Base-by-base conservation (phyloP, 148 eudicot genomes). In the Euryodendron excelsum region DNA sequence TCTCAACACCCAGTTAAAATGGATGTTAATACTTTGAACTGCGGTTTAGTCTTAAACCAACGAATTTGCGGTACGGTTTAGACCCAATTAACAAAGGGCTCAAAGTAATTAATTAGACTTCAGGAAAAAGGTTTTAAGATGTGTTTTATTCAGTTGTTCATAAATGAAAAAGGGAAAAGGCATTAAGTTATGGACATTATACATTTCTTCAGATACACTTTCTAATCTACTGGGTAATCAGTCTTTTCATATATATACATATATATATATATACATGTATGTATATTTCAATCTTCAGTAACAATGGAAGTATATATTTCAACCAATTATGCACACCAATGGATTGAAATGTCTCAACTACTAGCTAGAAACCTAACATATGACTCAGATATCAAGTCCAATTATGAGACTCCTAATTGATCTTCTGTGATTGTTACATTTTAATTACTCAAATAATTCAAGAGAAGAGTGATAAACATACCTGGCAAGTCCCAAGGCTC, bases 401-500 rank as follows among this genome's bases (percentile, higher is more conserved):
- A 17, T 31, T 31, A 67, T 53, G 34, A 15, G 15, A 2, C 12
- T 39, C 20, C 36, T 27, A 25, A 25, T 0, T 28, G 3, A 27
- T 60, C n/a, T n/a, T n/a, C n/a, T n/a, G n/a, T n/a, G n/a, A n/a
- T n/a, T n/a, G n/a, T n/a, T n/a, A n/a, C n/a, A n/a, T n/a, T n/a
- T n/a, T n/a, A n/a, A n/a, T n/a, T n/a, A n/a, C 5, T 18, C 25
- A 56, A 21, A 2, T 21, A 56, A 21, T 18, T n/a, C 25, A 15
- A 56, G 55, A 44, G 12, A n/a, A 39, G 15, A n/a, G 7, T 7
- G 13, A 55, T 7, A 70, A 67, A 13, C 15, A 75, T 84, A 92
- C 97, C 90, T 84, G 97, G 97, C 71, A 92, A 82, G 68, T 92
- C 97, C 97, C 97, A 92, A 37, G 97, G 97, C 81, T 92, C 97